Evolutionary conservation across 768 basidiomycete species (phyloP), one percentile per base, ranked within the genome.

Genomic region (Cantharellus cinnabarinus): DNA sequence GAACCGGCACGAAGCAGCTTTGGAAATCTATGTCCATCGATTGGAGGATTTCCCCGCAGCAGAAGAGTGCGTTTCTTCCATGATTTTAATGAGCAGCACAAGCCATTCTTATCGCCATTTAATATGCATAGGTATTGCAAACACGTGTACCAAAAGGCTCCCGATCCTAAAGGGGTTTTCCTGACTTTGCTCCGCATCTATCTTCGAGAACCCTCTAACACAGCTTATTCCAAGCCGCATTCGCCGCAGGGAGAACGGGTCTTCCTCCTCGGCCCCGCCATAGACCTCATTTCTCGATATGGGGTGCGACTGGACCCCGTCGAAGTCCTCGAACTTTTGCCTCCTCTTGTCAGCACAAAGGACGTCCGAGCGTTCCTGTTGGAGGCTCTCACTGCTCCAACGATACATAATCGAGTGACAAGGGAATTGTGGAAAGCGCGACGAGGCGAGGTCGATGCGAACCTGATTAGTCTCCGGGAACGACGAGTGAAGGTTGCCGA

Each of bases 21-120:
- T 98, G n/a, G 89, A 93, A 66, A 77, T 94, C 10, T 99, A 98
- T 67, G 90, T 93, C 3, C 85, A 97, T 66, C 79, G 81, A 41
- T 74, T 98, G 40, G 77, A 82, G 42, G 85, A 93, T 66, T 89
- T 83, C 67, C 62, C 70, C 37, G 89, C 89, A 62, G 95, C 95
- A 0, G 95, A 98, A 73, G 81, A 85, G 89, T 93, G 65, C 63
- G 82, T 68, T 1, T 5, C 10, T 5, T 20, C 14, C 35, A 10
- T 34, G 7, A 10, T 56, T 41, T 41, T 40, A 37, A 40, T 37
- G 10, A 29, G 44, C 44, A 29, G 44, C 29, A 35, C 59, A 41
- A 7, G 50, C 60, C 35, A 39, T 50, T 61, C 35, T 50, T 40
- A 20, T 42, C 4, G 58, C 10, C 56, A 51, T 56, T 41, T 39